These are phyloP conservation scores for Hsuehochloa calcarea DNA, from an alignment of 176 grass and related monocot genomes.

Conservation along the genomic window DNA sequence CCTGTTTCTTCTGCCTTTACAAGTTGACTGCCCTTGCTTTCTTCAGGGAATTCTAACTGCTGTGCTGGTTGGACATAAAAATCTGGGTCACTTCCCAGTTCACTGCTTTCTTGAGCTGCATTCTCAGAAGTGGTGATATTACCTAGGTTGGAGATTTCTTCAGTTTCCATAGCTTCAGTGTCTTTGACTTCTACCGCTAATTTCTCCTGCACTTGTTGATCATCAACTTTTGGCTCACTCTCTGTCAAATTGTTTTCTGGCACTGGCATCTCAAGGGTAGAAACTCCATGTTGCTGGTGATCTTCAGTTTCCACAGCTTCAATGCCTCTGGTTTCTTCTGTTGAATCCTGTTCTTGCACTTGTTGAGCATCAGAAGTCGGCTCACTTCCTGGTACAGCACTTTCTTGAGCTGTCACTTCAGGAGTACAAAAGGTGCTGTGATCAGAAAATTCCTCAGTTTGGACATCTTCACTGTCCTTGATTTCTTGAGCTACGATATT, in stretches of 20 bases:
- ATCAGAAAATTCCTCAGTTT: slow-evolving; percentile 12
- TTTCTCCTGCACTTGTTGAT: slow-evolving; percentile 19
- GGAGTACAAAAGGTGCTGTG: background rate
- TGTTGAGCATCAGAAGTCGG: slow-evolving; percentile 8
- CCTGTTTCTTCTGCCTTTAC: slow-evolving; percentile 27
- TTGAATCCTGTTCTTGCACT: slow-evolving; percentile 15
- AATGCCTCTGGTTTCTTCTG: slow-evolving; percentile 23
- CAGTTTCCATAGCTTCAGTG: slow-evolving; percentile 31
- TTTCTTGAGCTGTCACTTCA: slow-evolving; percentile 14
- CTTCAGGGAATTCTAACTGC: slow-evolving; percentile 6
- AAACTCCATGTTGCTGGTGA: slow-evolving; percentile 25
- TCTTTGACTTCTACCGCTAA: slow-evolving; percentile 17
- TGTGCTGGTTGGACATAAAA: slow-evolving; percentile 25
- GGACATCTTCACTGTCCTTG: slow-evolving; percentile 14
- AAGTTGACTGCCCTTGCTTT: slow-evolving; percentile 10
- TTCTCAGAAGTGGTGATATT: slow-evolving; percentile 6
- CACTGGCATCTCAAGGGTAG: slow-evolving; percentile 15
- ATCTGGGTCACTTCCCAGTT: slow-evolving; percentile 19
- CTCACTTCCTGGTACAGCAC: background rate
- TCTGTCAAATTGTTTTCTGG: background rate
- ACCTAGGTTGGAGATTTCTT: slow-evolving; percentile 13
- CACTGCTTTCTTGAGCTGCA: slow-evolving; percentile 28
- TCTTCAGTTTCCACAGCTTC: slow-evolving; percentile 11
- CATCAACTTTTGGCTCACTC: slow-evolving; percentile 20
- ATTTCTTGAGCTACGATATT: slow-evolving; percentile 18